These are phyloP conservation scores for Penicillium sp. DNA, from an alignment of 2,329 filamentous ascomycete genomes.

Conservation along the genomic window DNA sequence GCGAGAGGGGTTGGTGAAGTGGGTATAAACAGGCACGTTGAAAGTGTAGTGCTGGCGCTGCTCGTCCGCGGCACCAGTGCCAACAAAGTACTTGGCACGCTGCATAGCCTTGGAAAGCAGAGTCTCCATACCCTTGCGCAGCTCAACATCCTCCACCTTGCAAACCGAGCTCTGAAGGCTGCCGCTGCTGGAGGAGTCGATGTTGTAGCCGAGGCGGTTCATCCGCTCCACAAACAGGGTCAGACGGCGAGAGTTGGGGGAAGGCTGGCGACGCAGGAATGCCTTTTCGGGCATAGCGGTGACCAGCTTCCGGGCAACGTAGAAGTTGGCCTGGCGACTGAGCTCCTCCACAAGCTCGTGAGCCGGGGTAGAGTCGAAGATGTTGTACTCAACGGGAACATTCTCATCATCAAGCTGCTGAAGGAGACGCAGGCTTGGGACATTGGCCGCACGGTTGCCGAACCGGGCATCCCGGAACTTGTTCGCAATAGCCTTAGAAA, in stretches of 20 bases:
- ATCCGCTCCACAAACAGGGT: constrained; percentile 92
- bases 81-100: constrained; percentile 92
- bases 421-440: constrained; percentile 84
- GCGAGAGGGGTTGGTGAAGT: constrained; percentile 94
- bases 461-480: constrained; percentile 91
- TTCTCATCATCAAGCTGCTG: constrained; percentile 98
- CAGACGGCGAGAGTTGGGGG: constrained; percentile 86
- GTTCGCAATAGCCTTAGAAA: constrained; percentile 73
- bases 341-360: constrained; percentile 96
- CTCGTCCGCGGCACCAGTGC: constrained; percentile 76
- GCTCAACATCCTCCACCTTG: constrained; percentile 83
- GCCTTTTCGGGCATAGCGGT: constrained; percentile 87
- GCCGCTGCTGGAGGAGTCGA: constrained; percentile 88
- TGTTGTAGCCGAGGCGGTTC: constrained; percentile 85
- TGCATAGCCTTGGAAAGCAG: constrained; percentile 94
- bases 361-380: constrained; percentile 87
- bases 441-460: constrained; percentile 76
- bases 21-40: constrained; percentile 92
- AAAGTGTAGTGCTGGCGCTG: constrained; percentile 87
- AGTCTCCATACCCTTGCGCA: constrained; percentile 98
- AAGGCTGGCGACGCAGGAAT: constrained; percentile 81
- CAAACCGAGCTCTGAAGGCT: constrained; percentile 93
- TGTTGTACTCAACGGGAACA: constrained; percentile 92
- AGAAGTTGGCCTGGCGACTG: constrained; percentile 88
- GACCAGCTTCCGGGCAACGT: constrained; percentile 83